phyloP scores from a whole-genome alignment of 2,329 filamentous ascomycete genomes.

The Berkeleyomyces rouxiae region DNA sequence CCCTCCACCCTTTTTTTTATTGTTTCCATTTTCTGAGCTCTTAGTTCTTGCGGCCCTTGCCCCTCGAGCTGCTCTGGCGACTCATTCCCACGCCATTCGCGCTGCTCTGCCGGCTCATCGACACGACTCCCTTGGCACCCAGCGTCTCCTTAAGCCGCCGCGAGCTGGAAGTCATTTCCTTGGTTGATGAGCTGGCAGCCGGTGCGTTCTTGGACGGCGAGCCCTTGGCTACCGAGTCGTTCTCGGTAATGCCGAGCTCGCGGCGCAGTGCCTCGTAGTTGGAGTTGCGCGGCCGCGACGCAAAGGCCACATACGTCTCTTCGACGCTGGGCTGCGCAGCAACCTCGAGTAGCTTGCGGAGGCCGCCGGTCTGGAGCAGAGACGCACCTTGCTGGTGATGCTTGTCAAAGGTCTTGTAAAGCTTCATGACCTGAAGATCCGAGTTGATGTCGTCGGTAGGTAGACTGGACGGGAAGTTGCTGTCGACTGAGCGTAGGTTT shows the following conservation, averaged over 20 bases:
- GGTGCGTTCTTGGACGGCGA: constrained; percentile 8
- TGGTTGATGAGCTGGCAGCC: constrained; percentile 20
- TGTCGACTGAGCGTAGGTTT: constrained; percentile 35
- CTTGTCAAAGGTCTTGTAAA: constrained; percentile 39
- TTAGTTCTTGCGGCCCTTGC: constrained; percentile 26
- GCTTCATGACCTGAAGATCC: constrained; percentile 41
- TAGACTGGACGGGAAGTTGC: constrained; percentile 37
- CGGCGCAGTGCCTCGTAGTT: constrained; percentile 34
- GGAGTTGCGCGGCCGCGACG: constrained; percentile 23
- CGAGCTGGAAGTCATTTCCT: constrained; percentile 38
- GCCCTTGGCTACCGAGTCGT: constrained; percentile 21
- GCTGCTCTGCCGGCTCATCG: constrained; percentile 41
- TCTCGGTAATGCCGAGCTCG: constrained; percentile 30
- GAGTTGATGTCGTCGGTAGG: constrained; percentile 35
- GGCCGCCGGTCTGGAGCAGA: constrained; percentile 36
- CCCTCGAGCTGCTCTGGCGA: constrained; percentile 34
- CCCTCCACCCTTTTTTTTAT: not conserved
- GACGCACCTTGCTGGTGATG: constrained; percentile 37
- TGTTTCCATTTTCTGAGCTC: not conserved
- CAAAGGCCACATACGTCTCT: constrained; percentile 33
- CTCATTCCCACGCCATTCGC: constrained; percentile 40
- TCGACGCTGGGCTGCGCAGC: constrained; percentile 32
- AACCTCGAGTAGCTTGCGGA: constrained; percentile 38
- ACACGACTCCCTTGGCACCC: constrained; percentile 17
- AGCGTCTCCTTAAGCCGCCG: constrained; percentile 37